A percentile compares a stretch with the other conserved stretches of the same genome.
Conservation (phyloP, 352 stramenopile genomes). For the Elongisporangium prolatum region DNA sequence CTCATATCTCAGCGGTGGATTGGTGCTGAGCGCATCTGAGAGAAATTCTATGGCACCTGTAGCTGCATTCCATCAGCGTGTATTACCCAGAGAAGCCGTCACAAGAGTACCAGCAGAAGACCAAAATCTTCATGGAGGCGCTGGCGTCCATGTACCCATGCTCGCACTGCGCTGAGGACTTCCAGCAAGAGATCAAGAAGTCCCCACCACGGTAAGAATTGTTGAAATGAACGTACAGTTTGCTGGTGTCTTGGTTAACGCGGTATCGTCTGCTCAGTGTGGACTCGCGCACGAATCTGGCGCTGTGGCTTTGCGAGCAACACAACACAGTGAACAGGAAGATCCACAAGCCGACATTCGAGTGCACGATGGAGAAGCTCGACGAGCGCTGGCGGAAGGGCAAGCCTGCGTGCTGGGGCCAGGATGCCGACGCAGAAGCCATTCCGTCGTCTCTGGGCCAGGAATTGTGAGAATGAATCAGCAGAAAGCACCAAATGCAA, state of each 20-base stretch:
- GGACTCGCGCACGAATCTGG: slow-evolving; percentile 90
- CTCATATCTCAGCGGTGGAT: neutral
- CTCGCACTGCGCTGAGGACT: slow-evolving; percentile 94
- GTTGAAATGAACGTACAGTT: neutral
- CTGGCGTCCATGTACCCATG: slow-evolving; percentile 92
- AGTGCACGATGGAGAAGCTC: slow-evolving; percentile 91
- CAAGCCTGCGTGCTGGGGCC: slow-evolving; percentile 76
- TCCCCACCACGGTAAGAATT: slow-evolving; percentile 82
- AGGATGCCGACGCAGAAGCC: slow-evolving; percentile 36
- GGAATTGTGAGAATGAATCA: slow-evolving; percentile 16
- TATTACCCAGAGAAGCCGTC: slow-evolving; percentile 97
- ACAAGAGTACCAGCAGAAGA: slow-evolving; percentile 84
- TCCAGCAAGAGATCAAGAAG: slow-evolving; percentile 91
- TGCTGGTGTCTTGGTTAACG: neutral
- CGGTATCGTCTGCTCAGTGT: slow-evolving; percentile 38
- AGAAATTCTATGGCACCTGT: slow-evolving; percentile 4
- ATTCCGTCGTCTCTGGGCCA: slow-evolving; percentile 21
- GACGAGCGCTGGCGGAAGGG: slow-evolving; percentile 95
- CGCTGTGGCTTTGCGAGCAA: slow-evolving; percentile 95
- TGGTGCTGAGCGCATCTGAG: neutral
- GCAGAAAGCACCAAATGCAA: neutral
- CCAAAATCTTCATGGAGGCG: slow-evolving; percentile 87
- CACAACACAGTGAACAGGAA: slow-evolving; percentile 98
- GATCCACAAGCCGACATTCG: slow-evolving; percentile 92
- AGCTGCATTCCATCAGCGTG: slow-evolving; percentile 92